These are phyloP conservation scores for Cryptococcus sp. DNA, from an alignment of 1,284 basidiomycete species.

Conservation along the genomic window DNA sequence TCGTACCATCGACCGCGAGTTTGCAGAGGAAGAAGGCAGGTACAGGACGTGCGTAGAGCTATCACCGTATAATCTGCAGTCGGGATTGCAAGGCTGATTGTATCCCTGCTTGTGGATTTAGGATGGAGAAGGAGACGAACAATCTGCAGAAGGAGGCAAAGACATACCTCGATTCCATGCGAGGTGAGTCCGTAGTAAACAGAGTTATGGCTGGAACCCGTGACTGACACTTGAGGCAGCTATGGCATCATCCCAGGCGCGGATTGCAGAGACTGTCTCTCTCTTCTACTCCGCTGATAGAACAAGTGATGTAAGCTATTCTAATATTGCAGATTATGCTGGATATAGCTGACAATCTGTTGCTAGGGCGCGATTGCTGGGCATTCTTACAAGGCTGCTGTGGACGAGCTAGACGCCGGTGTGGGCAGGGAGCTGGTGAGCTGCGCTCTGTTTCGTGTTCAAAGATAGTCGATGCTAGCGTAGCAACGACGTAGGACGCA, in stretches of 20 bases:
- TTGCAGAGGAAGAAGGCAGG: slow-evolving; percentile 86
- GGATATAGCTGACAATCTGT: slow-evolving; percentile 2
- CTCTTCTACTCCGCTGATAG: slow-evolving; percentile 88
- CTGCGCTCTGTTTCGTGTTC: too few relatives aligned
- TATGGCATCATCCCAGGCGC: slow-evolving; percentile 89
- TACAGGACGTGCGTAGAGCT: slow-evolving; percentile 72
- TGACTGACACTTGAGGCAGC: slow-evolving; percentile 56
- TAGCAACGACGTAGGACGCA: slow-evolving; percentile 64
- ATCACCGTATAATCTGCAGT: neutral
- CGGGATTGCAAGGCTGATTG: neutral
- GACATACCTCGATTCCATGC: slow-evolving; percentile 90
- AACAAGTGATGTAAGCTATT: slow-evolving; percentile 64
- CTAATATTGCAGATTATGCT: neutral
- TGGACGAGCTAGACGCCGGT: slow-evolving; percentile 88
- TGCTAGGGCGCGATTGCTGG: slow-evolving; percentile 85
- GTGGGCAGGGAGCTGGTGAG: slow-evolving; percentile 81
- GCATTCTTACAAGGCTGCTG: slow-evolving; percentile 91
- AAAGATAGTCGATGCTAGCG: neutral
- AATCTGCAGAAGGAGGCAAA: slow-evolving; percentile 94
- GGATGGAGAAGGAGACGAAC: slow-evolving; percentile 91
- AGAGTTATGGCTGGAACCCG: neutral
- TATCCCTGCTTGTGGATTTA: slow-evolving; percentile 44
- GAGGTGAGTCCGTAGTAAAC: slow-evolving; percentile 60
- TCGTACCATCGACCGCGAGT: slow-evolving; percentile 90
- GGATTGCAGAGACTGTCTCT: slow-evolving; percentile 91